Percentiles rank a stretch among this genome's conserved stretches.
Conservation (phyloP, 495 filamentous ascomycete genomes). For the Immersiella caudata region DNA sequence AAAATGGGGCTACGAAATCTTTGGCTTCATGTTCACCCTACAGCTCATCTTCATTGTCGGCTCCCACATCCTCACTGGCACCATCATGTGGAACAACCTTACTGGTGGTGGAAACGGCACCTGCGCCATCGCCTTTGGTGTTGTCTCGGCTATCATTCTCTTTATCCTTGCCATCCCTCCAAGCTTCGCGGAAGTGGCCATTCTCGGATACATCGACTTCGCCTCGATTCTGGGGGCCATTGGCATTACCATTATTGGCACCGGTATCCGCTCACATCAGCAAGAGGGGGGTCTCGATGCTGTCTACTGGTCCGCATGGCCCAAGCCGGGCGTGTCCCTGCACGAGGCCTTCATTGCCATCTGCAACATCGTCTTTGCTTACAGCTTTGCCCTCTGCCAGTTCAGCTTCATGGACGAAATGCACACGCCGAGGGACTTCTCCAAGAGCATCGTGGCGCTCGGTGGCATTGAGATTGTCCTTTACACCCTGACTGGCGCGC, state of each 20-base stretch:
- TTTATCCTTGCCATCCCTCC: constrained; percentile 64
- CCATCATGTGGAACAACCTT: constrained; percentile 69
- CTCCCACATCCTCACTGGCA: constrained; percentile 73
- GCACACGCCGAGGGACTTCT: constrained; percentile 66
- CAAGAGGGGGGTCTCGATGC: constrained; percentile 36
- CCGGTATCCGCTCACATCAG: constrained; percentile 54
- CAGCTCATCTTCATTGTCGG: constrained; percentile 78
- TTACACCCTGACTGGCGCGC: constrained; percentile 66
- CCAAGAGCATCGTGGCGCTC: constrained; percentile 66
- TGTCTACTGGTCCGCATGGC: constrained; percentile 48
- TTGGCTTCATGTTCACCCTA: constrained; percentile 63
- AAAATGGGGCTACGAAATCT: constrained; percentile 62
- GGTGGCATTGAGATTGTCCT: constrained; percentile 67
- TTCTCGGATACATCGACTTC: constrained; percentile 63
- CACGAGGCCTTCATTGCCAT: constrained; percentile 62
- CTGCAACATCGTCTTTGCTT: constrained; percentile 76
- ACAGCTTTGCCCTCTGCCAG: constrained; percentile 69
- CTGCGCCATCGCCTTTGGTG: constrained; percentile 69
- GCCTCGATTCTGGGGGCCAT: constrained; percentile 67
- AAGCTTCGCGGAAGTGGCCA: constrained; percentile 58
- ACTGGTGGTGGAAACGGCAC: constrained; percentile 62
- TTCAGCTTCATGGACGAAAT: constrained; percentile 81
- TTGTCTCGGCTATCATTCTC: constrained; percentile 65
- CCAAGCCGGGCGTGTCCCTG: constrained; percentile 43
- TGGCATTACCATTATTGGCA: constrained; percentile 68